Conservation (phyloP, 2,329 filamentous ascomycete genomes). For the Verticillium tricorpus region DNA sequence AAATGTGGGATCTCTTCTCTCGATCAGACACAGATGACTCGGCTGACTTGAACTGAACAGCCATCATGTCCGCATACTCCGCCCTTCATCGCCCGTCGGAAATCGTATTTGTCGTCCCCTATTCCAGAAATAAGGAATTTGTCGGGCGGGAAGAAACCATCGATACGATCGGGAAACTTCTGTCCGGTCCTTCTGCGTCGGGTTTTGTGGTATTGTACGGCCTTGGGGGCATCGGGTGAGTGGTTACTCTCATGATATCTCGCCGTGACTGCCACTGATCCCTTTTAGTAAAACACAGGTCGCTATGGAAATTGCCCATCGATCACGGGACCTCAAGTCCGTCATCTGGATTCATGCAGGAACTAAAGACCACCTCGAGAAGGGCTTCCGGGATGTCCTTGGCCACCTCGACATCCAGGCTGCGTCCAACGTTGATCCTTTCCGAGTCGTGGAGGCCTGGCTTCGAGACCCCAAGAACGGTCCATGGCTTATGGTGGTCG, state of each 20-base stretch:
- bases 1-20: background rate
- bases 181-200: background rate
- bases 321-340: background rate
- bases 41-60: background rate
- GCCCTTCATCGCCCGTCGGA: slow-evolving; percentile 1
- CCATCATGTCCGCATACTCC: slow-evolving; percentile 1
- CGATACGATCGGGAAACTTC: background rate
- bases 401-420: background rate
- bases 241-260: background rate
- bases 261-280: background rate
- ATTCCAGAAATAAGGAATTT: background rate
- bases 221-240: background rate
- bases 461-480: slow-evolving; percentile 1
- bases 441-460: background rate
- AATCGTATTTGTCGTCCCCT: background rate
- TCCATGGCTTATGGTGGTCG: background rate
- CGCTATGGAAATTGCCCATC: background rate
- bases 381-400: background rate
- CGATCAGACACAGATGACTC: background rate
- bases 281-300: background rate
- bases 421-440: background rate
- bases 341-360: slow-evolving; percentile 1
- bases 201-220: background rate
- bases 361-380: background rate
- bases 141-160: background rate